These are phyloP conservation scores for Xanthoparmelia taractica DNA, from an alignment of 495 filamentous ascomycete genomes.

Conservation along the genomic window DNA sequence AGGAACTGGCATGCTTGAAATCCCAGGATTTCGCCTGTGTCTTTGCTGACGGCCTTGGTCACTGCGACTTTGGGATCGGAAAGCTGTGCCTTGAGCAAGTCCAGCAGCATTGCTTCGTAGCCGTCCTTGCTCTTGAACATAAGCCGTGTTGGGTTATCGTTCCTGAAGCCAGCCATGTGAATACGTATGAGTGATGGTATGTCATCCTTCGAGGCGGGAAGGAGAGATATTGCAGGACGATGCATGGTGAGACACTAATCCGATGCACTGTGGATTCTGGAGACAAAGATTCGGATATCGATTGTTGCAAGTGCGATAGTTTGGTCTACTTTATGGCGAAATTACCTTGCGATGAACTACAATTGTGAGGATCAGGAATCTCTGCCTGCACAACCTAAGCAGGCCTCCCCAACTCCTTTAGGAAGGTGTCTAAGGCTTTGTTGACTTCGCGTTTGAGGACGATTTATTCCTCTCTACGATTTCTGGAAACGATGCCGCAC, in stretches of 20 bases:
- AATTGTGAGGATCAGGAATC: not conserved
- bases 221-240: not conserved
- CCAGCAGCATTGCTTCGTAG: not conserved
- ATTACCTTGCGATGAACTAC: not conserved
- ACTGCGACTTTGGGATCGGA: not conserved
- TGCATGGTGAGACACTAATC: not conserved
- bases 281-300: not conserved
- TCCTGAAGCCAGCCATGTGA: conserved; percentile 9
- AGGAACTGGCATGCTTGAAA: conserved; percentile 2
- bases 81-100: conserved; percentile 5
- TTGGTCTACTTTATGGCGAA: not conserved
- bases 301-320: not conserved
- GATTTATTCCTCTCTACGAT: not conserved
- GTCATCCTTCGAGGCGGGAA: conserved; percentile 1
- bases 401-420: not conserved
- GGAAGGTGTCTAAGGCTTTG: not conserved
- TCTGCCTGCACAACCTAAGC: not conserved
- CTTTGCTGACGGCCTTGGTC: conserved; percentile 10
- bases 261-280: not conserved
- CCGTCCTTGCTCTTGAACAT: conserved; percentile 5
- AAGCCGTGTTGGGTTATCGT: not conserved
- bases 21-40: conserved; percentile 10
- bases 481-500: not conserved
- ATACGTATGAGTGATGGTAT: conserved; percentile 6
- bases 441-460: not conserved